Conservation (phyloP, 75 land plant genomes). For the Selaginella tamariscina region DNA sequence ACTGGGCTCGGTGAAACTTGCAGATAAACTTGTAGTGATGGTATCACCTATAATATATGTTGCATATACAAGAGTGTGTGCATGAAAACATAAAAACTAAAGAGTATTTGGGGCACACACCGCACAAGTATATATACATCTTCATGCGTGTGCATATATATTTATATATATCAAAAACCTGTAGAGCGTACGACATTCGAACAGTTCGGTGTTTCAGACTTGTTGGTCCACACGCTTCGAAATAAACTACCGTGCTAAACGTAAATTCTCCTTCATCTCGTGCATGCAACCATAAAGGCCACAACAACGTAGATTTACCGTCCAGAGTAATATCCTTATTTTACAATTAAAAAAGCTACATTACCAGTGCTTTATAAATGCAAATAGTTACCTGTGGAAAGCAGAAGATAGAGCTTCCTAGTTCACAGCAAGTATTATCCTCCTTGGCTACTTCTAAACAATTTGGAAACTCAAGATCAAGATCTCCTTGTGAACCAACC, state of each 20-base stretch:
- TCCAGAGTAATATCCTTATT: constrained; percentile 35
- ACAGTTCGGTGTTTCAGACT: constrained; percentile 59
- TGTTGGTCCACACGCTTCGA: constrained; percentile 48
- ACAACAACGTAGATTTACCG: constrained; percentile 48
- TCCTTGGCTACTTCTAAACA: constrained; percentile 41
- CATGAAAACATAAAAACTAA: constrained; percentile 5
- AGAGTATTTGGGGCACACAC: not conserved
- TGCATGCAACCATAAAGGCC: constrained; percentile 92
- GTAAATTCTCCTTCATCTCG: constrained; percentile 50
- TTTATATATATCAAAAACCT: constrained; percentile 30
- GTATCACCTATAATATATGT: constrained; percentile 46
- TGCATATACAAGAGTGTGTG: not conserved
- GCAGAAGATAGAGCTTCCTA: constrained; percentile 23
- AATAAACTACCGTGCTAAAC: constrained; percentile 52
- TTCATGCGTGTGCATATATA: too few species aligned
- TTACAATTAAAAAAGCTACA: not conserved
- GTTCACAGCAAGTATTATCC: not conserved
- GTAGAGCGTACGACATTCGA: constrained; percentile 54
- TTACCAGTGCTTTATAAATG: too few species aligned
- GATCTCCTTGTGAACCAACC: constrained; percentile 37
- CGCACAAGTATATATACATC: not conserved
- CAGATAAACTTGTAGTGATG: constrained; percentile 62
- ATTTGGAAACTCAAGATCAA: constrained; percentile 57
- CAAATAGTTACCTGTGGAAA: constrained; percentile 86
- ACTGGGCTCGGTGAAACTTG: constrained; percentile 53